phyloP scores from a whole-genome alignment of 768 basidiomycete genomes.

The Panaeolus cyanescens region DNA sequence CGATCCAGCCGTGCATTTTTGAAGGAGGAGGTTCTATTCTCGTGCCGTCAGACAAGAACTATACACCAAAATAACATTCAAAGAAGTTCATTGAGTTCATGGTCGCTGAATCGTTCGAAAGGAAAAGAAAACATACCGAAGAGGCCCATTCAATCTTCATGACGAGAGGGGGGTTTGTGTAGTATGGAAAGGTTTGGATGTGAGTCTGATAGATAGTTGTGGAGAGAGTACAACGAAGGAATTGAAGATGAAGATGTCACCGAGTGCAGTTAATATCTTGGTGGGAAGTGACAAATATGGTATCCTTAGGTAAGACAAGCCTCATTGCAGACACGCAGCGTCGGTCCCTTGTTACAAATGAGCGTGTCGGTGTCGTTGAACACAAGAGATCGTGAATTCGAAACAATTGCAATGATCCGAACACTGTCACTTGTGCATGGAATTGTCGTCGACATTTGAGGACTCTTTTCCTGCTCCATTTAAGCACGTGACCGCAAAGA shows the following conservation, averaged over 20 bases:
- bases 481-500: background rate
- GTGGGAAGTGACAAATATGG: constrained; percentile 2
- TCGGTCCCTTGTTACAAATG: constrained; percentile 1
- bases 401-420: constrained; percentile 11
- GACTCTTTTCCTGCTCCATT: background rate
- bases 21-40: constrained; percentile 52
- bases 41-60: constrained; percentile 47
- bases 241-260: background rate
- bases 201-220: background rate
- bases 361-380: background rate
- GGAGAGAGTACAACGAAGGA: background rate
- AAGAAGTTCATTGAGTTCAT: background rate
- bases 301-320: constrained; percentile 21
- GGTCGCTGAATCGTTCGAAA: constrained; percentile 4
- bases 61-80: background rate
- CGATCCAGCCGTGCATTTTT: constrained; percentile 75
- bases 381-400: constrained; percentile 9
- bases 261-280: constrained; percentile 3
- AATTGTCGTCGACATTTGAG: background rate
- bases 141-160: constrained; percentile 61
- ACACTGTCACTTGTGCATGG: background rate
- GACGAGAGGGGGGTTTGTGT: constrained; percentile 10
- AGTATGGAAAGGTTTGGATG: constrained; percentile 4
- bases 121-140: constrained; percentile 25
- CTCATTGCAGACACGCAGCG: constrained; percentile 20